Conservation (phyloP, 768 basidiomycete genomes). For the Calocybe cyanea region DNA sequence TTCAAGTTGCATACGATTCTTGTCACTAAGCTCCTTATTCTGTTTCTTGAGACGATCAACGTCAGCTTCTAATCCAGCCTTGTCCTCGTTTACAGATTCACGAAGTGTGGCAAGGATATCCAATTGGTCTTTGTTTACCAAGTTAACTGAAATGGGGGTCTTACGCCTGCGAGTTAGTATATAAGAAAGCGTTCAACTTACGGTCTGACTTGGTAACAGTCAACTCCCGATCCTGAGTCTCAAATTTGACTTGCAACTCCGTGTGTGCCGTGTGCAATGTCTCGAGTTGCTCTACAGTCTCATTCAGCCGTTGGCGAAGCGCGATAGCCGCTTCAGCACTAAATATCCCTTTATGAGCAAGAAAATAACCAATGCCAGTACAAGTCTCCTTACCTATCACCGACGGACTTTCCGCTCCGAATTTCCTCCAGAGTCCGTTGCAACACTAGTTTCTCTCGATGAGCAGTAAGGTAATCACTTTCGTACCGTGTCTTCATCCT, state of each 20-base stretch:
- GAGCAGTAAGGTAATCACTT: constrained; percentile 77
- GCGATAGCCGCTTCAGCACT: constrained; percentile 88
- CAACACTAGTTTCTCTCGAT: constrained; percentile 77
- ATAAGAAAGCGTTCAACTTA: constrained; percentile 38
- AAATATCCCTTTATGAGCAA: constrained; percentile 7
- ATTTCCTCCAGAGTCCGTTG: constrained; percentile 87
- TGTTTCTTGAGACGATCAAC: constrained; percentile 59
- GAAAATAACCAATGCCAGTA: background rate
- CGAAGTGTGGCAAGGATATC: constrained; percentile 84
- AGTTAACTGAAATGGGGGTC: constrained; percentile 57
- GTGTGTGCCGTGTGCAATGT: constrained; percentile 60
- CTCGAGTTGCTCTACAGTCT: constrained; percentile 82
- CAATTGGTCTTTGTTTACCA: constrained; percentile 91
- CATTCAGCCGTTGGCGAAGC: constrained; percentile 81
- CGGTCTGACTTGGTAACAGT: constrained; percentile 84
- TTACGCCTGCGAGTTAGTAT: background rate
- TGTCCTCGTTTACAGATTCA: constrained; percentile 88
- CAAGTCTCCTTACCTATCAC: constrained; percentile 61
- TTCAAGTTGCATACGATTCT: constrained; percentile 88
- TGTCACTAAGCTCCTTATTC: constrained; percentile 71
- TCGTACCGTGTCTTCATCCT: constrained; percentile 89
- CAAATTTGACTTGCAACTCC: constrained; percentile 67
- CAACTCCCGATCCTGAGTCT: constrained; percentile 61
- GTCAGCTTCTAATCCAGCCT: constrained; percentile 68
- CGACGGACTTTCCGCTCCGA: constrained; percentile 75